phyloP scores from a whole-genome alignment of 1,284 basidiomycete species.

The Ustilago tritici region DNA sequence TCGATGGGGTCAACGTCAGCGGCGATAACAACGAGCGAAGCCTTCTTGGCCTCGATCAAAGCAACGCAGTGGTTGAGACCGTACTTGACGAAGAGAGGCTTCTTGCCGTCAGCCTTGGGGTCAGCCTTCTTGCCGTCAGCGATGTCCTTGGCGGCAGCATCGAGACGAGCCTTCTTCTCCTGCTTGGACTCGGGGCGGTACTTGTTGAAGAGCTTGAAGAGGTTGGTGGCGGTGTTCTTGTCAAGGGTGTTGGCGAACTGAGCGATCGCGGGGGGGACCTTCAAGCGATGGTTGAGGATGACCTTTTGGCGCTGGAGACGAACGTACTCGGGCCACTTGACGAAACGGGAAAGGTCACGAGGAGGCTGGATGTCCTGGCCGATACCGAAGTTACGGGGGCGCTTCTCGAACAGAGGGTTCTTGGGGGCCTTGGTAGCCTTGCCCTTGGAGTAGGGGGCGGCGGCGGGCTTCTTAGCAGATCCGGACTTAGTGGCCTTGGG shows the following conservation, averaged over 20 bases:
- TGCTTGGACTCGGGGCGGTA: constrained; percentile 91
- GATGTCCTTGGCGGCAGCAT: constrained; percentile 79
- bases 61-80: constrained; percentile 97
- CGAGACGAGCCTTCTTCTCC: constrained; percentile 96
- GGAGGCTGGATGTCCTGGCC: constrained; percentile 94
- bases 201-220: constrained; percentile 99
- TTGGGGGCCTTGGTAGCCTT: constrained; percentile 75
- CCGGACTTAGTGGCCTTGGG: constrained; percentile 68
- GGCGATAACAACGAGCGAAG: constrained; percentile 93
- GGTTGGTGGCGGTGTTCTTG: constrained; percentile 98
- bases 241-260: constrained; percentile 98
- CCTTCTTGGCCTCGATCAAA: constrained; percentile 93
- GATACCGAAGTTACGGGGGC: constrained; percentile 92
- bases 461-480: constrained; percentile 65
- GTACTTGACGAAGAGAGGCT: constrained; percentile 95
- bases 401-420: constrained; percentile 96
- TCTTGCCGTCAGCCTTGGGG: constrained; percentile 74
- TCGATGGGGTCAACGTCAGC: constrained; percentile 99
- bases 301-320: constrained; percentile 98
- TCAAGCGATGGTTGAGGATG: constrained; percentile 96
- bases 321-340: constrained; percentile 99
- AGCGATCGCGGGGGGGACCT: constrained; percentile 97
- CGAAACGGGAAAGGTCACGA: constrained; percentile 94
- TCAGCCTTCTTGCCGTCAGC: constrained; percentile 75
- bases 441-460: constrained; percentile 66